Percentiles rank a stretch among this genome's conserved stretches.
Evolutionary conservation across 2,329 filamentous ascomycete genomes (phyloP).

Genomic region (Knoxdaviesia capensis): DNA sequence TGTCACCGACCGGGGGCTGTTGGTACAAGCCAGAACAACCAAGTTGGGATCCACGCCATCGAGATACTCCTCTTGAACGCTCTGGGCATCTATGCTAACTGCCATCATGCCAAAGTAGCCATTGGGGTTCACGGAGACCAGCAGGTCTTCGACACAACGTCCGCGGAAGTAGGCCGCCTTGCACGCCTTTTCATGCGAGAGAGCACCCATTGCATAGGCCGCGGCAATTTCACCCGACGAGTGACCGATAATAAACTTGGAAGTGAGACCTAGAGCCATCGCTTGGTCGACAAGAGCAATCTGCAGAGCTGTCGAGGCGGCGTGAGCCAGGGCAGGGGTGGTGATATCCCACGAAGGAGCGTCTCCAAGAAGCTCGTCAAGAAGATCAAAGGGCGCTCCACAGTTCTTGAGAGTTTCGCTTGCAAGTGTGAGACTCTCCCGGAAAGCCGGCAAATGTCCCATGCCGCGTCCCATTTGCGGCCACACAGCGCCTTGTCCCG

Average conservation of each 20-base stretch:
- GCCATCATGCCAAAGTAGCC: constrained; percentile 21
- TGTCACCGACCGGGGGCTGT: constrained; percentile 21
- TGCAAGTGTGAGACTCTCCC: constrained; percentile 16
- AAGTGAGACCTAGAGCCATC: constrained; percentile 12
- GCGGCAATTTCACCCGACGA: constrained; percentile 27
- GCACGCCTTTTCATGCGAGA: too few species aligned
- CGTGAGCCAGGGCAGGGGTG: constrained; percentile 17
- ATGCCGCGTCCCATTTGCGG: constrained; percentile 20
- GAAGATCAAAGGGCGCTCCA: constrained; percentile 14
- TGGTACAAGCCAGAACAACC: constrained; percentile 21
- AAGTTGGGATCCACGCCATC: constrained; percentile 8
- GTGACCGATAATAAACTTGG: constrained; percentile 19
- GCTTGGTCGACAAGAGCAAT: constrained; percentile 21
- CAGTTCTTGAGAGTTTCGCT: constrained; percentile 10
- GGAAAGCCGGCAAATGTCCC: constrained; percentile 20
- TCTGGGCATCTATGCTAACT: constrained; percentile 12
- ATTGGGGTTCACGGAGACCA: constrained; percentile 7
- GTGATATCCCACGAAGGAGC: constrained; percentile 11
- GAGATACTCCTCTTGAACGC: too few species aligned
- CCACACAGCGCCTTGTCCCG: constrained; percentile 22
- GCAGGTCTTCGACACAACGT: constrained; percentile 12
- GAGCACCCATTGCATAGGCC: constrained; percentile 13
- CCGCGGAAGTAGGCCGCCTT: constrained; percentile 19
- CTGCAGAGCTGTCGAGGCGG: constrained; percentile 20
- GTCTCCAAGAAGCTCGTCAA: constrained; percentile 15